phyloP scores from a whole-genome alignment of 805 yeast genomes.

The Lipomyces anomalus region DNA sequence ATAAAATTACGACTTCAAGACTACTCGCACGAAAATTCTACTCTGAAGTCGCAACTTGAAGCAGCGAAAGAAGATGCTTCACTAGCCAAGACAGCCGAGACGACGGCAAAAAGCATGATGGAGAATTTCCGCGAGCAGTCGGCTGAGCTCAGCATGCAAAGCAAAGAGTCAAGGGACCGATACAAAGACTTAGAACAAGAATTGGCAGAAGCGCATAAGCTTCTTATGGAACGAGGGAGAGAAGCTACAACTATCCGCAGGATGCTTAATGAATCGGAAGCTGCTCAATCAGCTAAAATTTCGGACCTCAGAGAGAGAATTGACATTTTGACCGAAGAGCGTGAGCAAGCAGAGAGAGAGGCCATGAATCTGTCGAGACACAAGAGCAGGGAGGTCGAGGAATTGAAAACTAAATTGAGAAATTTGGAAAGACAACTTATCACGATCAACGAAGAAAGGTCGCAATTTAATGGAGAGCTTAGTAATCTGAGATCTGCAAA shows the following conservation, averaged over 20 bases:
- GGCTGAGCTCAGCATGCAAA: constrained; percentile 63
- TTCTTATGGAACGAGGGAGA: constrained; percentile 72
- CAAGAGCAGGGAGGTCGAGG: constrained; percentile 63
- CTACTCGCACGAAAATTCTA: constrained; percentile 37
- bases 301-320: constrained; percentile 53
- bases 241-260: constrained; percentile 72
- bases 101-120: constrained; percentile 38
- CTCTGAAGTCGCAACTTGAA: constrained; percentile 39
- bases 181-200: constrained; percentile 75
- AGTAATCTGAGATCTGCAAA: constrained; percentile 25
- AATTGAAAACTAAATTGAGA: constrained; percentile 41
- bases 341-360: constrained; percentile 52
- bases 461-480: constrained; percentile 19
- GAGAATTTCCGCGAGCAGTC: constrained; percentile 57
- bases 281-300: constrained; percentile 45
- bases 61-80: constrained; percentile 36
- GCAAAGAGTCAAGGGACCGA: constrained; percentile 56
- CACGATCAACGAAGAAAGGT: constrained; percentile 21
- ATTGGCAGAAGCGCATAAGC: constrained; percentile 62
- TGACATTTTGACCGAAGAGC: constrained; percentile 52
- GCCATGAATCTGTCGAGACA: constrained; percentile 45
- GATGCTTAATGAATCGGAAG: constrained; percentile 62
- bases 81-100: constrained; percentile 31
- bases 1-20: constrained; percentile 39
- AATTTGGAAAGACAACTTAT: constrained; percentile 38